phyloP scores from a whole-genome alignment of 192 early-diverging fungal species.

The Coemansia sp. region DNA sequence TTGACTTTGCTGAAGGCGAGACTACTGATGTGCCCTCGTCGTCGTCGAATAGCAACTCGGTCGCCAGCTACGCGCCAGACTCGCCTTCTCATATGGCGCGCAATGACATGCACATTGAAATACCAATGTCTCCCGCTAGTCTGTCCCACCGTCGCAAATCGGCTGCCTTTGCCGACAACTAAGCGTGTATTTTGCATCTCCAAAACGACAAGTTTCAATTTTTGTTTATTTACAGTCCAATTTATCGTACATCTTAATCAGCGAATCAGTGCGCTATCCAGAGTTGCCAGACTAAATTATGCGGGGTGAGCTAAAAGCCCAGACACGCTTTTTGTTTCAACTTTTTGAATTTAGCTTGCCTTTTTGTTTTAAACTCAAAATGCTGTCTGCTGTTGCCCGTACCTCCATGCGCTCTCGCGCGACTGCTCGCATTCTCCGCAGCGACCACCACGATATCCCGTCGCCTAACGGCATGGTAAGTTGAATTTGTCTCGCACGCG shows the following conservation, averaged over 20 bases:
- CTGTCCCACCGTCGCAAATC: conserved; percentile 33
- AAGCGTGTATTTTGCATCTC: not conserved
- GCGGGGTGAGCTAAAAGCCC: too few species aligned
- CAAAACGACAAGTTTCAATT: not conserved
- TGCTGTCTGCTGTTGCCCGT: conserved; percentile 49
- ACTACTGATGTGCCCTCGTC: conserved; percentile 42
- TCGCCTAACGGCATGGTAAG: conserved; percentile 55
- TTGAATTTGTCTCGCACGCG: not conserved
- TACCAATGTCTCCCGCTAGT: conserved; percentile 36
- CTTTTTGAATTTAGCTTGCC: conserved; percentile 7
- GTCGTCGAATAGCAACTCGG: conserved; percentile 40
- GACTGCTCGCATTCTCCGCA: conserved; percentile 31
- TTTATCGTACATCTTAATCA: not conserved
- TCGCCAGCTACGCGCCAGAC: conserved; percentile 27
- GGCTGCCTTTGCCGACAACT: conserved; percentile 1
- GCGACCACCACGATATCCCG: conserved; percentile 32
- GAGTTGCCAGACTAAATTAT: too few species aligned
- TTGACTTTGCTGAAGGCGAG: conserved; percentile 28
- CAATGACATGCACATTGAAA: conserved; percentile 44
- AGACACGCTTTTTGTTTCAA: not conserved
- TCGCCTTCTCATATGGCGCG: conserved; percentile 22
- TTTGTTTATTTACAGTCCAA: too few species aligned
- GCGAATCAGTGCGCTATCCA: not conserved
- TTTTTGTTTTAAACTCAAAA: conserved; percentile 20
- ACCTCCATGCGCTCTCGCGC: conserved; percentile 54